Base-by-base conservation (phyloP, 2,329 filamentous ascomycete genomes). In the Calonectria montana region DNA sequence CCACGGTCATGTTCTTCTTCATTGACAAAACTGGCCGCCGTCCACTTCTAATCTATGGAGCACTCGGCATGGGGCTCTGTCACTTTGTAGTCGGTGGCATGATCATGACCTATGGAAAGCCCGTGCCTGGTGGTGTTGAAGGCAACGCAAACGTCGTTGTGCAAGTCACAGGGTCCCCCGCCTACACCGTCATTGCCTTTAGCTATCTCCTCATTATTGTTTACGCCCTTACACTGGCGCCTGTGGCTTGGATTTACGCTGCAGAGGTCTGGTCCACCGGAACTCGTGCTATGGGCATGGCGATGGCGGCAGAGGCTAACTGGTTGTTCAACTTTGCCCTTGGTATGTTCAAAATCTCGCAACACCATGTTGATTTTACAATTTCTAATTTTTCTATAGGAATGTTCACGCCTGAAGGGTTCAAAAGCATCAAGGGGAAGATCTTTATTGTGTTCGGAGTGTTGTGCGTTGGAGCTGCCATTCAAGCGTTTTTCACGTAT, bases 121-220 rank as follows among this genome's bases (percentile, higher is more conserved):
- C 77, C 10, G 82, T 84, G 1, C 86, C 87, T 1, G 80, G 82
- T 27, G 81, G 82, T 23, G 84, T 89, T 2, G 81, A 82, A n/a
- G 86, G 83, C 25, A 88, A 88, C 68, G 67, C 75, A 67, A 21
- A 79, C 73, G 45, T 70, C 2, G 50, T 55, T 55, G 50, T 55
- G 29, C 50, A 55, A 18, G 50, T 55, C 18, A 35, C 27, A 21
- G 50, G 50, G 3, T 79, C 87, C 1, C 86, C 89, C 1, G 91
- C 91, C 9, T 90, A 90, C 72, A 92, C 87, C 13, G 88, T 95
- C 15, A 78, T 93, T 73, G 90, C 90, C 3, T 90, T 87, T 73
- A 91, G 90, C 0, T 93, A 92, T 77, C 87, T 88, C 47, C 88
- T 91, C 63, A 88, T 73, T 7, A 71, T 71, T 23, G 53, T 73